Evolutionary conservation across 176 grass and related monocot species (phyloP).

Genomic region (Avena insularis): DNA sequence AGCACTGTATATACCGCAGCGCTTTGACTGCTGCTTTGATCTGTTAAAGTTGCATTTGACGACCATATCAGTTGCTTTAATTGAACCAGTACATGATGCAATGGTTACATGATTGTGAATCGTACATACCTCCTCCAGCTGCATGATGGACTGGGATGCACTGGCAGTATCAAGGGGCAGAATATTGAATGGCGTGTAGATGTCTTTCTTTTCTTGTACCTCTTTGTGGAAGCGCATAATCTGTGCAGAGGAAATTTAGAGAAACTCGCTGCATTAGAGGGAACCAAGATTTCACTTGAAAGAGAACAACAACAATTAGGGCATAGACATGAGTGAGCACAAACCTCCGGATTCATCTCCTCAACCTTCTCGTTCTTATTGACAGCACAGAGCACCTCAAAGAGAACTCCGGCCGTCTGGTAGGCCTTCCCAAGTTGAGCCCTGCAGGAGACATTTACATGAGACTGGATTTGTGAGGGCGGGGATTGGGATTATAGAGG

Average conservation of each 20-base stretch:
- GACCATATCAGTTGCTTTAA: background rate
- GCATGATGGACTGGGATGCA: slow-evolving; percentile 93
- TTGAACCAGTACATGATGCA: no score
- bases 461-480: background rate
- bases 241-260: slow-evolving; percentile 48
- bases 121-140: slow-evolving; percentile 79
- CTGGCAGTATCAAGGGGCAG: slow-evolving; percentile 83
- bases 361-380: slow-evolving; percentile 97
- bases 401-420: slow-evolving; percentile 89
- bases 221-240: slow-evolving; percentile 77
- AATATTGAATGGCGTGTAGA: slow-evolving; percentile 80
- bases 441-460: slow-evolving; percentile 44
- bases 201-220: slow-evolving; percentile 96
- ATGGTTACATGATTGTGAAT: slow-evolving; percentile 18
- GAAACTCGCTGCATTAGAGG: slow-evolving; percentile 36
- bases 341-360: slow-evolving; percentile 86
- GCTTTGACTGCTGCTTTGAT: slow-evolving; percentile 73
- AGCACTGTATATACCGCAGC: slow-evolving; percentile 62
- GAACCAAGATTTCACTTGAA: slow-evolving; percentile 34
- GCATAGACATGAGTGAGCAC: slow-evolving; percentile 24
- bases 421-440: slow-evolving; percentile 93
- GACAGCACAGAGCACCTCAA: slow-evolving; percentile 90
- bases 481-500: slow-evolving; percentile 17
- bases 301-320: slow-evolving; percentile 13
- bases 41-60: slow-evolving; percentile 37